Evolutionary conservation across 2,329 filamentous ascomycete genomes (phyloP), one percentile per base, ranked within the genome.

Genomic region (Cladosporium sp.): DNA sequence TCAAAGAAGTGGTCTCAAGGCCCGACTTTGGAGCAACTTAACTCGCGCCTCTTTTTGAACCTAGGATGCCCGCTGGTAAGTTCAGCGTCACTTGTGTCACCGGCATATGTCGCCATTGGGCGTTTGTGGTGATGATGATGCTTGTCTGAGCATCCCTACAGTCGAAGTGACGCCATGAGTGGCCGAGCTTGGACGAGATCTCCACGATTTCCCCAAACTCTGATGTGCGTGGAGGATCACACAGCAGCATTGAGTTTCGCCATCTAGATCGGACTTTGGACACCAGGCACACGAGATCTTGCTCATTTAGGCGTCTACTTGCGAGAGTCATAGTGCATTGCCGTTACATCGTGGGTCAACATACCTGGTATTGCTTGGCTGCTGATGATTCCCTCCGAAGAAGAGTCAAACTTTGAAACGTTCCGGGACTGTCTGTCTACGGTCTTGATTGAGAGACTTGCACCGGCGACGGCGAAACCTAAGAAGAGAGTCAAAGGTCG

Each of bases 361-460:
- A 12, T 34, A 18, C 14, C 26, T 21, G 58, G 32, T 30, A 18
- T 2, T 10, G 5, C 41, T 11, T 47, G 41, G 41, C 41, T 26
- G 24, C 64, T 66, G 64, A 77, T 78, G 76, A 77, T 80, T 26
- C 65, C 61, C 18, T 18, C 73, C 28, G 75, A 74, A 18, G 75
- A 81, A 65, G 78, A 81, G 60, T 54, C 59, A 47, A 92, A 92
- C 72, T 90, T 87, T 75, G 85, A 88, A 62, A 80, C 87, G 57
- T 93, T 95, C 77, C 84, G 90, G 64, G 92, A 95, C 73, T 91
- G 87, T 74, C 81, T 95, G 68, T 90, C 91, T 10, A 86, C 86
- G 18, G 84, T 87, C 0, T 81, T 95, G 14, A 85, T 94, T 62
- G 86, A 87, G 59, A 87, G 84, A 67, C 84, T 88, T 14, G 78